phyloP scores from a whole-genome alignment of 2,329 filamentous ascomycete species.

The Fusarium verrucosum region DNA sequence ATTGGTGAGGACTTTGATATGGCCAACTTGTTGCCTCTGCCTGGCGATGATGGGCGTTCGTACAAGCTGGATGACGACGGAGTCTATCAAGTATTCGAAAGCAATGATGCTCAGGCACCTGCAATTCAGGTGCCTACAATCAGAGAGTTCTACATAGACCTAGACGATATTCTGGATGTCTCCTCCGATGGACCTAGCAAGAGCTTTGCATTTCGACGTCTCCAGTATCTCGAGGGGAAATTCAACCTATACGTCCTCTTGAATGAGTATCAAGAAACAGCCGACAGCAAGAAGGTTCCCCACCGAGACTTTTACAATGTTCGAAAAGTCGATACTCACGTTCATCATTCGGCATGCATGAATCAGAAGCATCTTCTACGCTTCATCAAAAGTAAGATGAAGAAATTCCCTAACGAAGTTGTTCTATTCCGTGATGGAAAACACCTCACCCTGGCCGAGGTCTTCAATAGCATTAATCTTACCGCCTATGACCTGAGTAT shows the following conservation, averaged over 20 bases:
- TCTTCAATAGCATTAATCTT: constrained; percentile 96
- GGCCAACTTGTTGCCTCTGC: constrained; percentile 78
- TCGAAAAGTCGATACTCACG: constrained; percentile 97
- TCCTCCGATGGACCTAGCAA: constrained; percentile 96
- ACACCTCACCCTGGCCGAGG: constrained; percentile 87
- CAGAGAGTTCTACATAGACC: constrained; percentile 93
- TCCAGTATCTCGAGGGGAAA: constrained; percentile 96
- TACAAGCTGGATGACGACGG: constrained; percentile 84
- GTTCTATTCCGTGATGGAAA: constrained; percentile 93
- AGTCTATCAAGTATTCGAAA: constrained; percentile 92
- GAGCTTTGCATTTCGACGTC: constrained; percentile 92
- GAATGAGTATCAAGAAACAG: constrained; percentile 97
- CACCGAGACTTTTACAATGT: constrained; percentile 99
- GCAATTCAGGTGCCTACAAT: constrained; percentile 88
- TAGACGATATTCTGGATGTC: constrained; percentile 86
- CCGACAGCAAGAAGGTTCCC: constrained; percentile 96
- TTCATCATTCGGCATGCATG: constrained; percentile 99
- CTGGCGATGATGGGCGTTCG: constrained; percentile 73
- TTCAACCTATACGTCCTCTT: constrained; percentile 93
- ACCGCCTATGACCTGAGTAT: constrained; percentile 98
- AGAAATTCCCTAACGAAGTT: constrained; percentile 93
- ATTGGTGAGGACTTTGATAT: constrained; percentile 94
- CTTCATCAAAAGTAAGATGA: constrained; percentile 99
- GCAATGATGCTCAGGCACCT: constrained; percentile 69
- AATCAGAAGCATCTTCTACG: constrained; percentile 98